Evolutionary conservation across 2,329 filamentous ascomycete species (phyloP).

Genomic region (Arthrobotrys iridis): DNA sequence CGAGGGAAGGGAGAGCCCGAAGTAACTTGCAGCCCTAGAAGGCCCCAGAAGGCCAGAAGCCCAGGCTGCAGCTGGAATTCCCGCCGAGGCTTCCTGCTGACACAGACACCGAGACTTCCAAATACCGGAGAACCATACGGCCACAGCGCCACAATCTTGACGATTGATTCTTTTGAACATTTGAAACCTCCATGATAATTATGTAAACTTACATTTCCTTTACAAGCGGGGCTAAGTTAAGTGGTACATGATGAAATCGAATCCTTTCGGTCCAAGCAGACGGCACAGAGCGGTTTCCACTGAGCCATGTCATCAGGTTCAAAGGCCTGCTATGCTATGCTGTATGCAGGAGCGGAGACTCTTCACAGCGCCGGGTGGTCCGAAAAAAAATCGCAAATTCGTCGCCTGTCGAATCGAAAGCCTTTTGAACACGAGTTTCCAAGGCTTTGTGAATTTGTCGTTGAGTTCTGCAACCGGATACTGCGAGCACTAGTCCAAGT

Average conservation of each 20-base stretch:
- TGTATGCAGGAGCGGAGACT: conserved; percentile 5
- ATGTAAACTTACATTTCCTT: conserved; percentile 1
- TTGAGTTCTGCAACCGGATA: background rate
- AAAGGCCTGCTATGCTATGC: background rate
- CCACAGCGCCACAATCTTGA: conserved; percentile 24
- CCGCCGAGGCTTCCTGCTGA: conserved; percentile 13
- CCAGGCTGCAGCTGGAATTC: conserved; percentile 6
- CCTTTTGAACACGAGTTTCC: background rate
- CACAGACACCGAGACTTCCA: conserved; percentile 9
- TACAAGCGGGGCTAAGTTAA: background rate
- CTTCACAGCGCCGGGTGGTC: background rate
- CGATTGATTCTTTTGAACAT: background rate
- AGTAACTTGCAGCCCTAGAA: background rate
- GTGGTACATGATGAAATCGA: background rate
- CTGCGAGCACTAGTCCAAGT: conserved; percentile 5
- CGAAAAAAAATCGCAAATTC: conserved; percentile 1
- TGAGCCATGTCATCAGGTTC: background rate
- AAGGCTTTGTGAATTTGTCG: background rate
- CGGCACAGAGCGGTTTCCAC: background rate
- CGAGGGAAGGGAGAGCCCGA: background rate
- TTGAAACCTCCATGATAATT: background rate
- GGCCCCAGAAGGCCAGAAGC: background rate
- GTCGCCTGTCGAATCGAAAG: background rate
- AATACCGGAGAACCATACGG: conserved; percentile 6
- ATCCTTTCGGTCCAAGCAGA: conserved; percentile 10